phyloP scores from a whole-genome alignment of 2,329 filamentous ascomycete species.

The Cercospora janseana region DNA sequence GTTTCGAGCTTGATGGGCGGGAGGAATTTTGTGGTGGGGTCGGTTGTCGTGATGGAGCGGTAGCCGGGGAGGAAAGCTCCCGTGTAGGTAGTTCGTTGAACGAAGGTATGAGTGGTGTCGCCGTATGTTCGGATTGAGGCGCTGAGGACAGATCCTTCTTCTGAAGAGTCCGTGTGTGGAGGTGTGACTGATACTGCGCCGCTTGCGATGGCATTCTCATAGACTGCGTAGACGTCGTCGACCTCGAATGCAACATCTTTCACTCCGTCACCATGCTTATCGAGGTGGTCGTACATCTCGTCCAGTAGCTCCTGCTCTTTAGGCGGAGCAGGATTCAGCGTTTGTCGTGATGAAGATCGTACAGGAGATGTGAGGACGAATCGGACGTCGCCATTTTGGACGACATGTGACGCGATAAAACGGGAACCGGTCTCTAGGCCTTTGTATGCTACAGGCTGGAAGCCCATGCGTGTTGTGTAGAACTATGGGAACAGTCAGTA shows the following conservation, averaged over 20 bases:
- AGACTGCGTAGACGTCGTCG: slow-evolving; percentile 80
- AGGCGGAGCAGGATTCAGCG: slow-evolving; percentile 30
- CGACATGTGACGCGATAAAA: slow-evolving; percentile 77
- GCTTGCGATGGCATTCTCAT: slow-evolving; percentile 65
- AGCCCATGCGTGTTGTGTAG: slow-evolving; percentile 85
- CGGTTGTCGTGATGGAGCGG: slow-evolving; percentile 48
- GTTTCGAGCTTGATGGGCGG: slow-evolving; percentile 66
- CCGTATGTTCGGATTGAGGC: slow-evolving; percentile 90
- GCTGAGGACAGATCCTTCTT: slow-evolving; percentile 66
- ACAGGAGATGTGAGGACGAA: slow-evolving; percentile 85
- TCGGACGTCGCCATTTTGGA: slow-evolving; percentile 70
- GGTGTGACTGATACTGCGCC: slow-evolving; percentile 62
- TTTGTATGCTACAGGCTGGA: slow-evolving; percentile 75
- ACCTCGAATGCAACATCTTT: slow-evolving; percentile 96
- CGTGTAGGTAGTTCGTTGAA: slow-evolving; percentile 67
- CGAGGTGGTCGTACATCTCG: slow-evolving; percentile 79
- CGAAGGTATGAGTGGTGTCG: slow-evolving; percentile 89
- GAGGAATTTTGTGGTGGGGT: slow-evolving; percentile 52
- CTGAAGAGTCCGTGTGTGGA: slow-evolving; percentile 53
- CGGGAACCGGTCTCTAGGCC: slow-evolving; percentile 86
- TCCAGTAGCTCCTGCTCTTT: slow-evolving; percentile 65
- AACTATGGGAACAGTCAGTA: slow-evolving; percentile 50
- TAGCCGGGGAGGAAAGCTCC: slow-evolving; percentile 85
- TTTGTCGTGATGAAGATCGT: slow-evolving; percentile 46
- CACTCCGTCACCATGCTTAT: slow-evolving; percentile 86